A percentile compares a stretch with the other conserved stretches of the same genome.
phyloP scores from a whole-genome alignment of 1,284 basidiomycete species.

The Cystobasidiaceae sp. region DNA sequence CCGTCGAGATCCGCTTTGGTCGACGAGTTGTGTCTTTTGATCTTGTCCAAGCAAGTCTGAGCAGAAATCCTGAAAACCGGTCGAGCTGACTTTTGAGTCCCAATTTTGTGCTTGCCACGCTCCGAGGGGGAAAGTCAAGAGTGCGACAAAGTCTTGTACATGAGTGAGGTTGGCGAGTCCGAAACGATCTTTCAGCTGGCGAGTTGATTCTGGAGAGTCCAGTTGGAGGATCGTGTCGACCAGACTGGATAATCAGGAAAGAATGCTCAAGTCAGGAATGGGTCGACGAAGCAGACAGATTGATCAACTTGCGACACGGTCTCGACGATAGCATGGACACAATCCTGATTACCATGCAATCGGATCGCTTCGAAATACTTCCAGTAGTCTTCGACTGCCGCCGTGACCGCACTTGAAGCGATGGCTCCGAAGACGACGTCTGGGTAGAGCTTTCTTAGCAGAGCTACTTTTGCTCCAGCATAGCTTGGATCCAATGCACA shows the following conservation, averaged over 20 bases:
- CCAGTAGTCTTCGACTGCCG: constrained; percentile 38
- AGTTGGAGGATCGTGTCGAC: constrained; percentile 38
- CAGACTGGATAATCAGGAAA: background rate
- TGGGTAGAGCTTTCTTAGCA: constrained; percentile 82
- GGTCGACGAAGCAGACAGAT: no score
- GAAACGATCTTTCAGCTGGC: constrained; percentile 35
- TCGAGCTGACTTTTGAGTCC: constrained; percentile 37
- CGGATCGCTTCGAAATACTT: constrained; percentile 40
- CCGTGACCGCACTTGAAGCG: constrained; percentile 56
- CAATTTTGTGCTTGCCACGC: constrained; percentile 40
- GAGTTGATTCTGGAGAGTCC: constrained; percentile 31
- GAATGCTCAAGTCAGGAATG: background rate
- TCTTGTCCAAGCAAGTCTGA: constrained; percentile 6
- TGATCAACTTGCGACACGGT: constrained; percentile 30
- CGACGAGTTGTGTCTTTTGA: background rate
- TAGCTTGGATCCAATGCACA: background rate
- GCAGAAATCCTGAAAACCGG: constrained; percentile 36
- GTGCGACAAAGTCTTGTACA: constrained; percentile 39
- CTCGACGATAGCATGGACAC: constrained; percentile 33
- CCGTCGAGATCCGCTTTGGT: background rate
- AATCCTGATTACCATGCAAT: constrained; percentile 32
- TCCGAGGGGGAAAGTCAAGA: constrained; percentile 37
- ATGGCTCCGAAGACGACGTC: constrained; percentile 86
- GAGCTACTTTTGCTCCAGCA: constrained; percentile 81
- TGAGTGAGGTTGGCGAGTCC: constrained; percentile 37